Conservation (phyloP, 1,139 yeast species). For the Candida frijolesensis region DNA sequence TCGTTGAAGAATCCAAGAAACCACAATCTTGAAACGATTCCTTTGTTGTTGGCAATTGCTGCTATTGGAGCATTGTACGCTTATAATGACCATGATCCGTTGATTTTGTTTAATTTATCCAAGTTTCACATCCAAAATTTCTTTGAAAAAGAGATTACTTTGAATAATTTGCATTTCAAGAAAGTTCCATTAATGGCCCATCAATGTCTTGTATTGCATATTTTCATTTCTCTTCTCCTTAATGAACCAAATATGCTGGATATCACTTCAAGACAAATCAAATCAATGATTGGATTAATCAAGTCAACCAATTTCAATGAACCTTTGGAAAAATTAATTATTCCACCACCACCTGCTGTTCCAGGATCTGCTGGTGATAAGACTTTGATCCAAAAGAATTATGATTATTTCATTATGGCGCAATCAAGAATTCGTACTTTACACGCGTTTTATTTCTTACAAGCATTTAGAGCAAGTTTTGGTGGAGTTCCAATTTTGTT, state of each 20-base stretch:
- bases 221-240: slow-evolving; percentile 80
- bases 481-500: slow-evolving; percentile 59
- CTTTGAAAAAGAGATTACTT: slow-evolving; percentile 58
- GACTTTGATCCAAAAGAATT: slow-evolving; percentile 41
- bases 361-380: slow-evolving; percentile 16
- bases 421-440: slow-evolving; percentile 88
- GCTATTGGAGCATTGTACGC: slow-evolving; percentile 88
- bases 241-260: slow-evolving; percentile 75
- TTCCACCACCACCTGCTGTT: slow-evolving; percentile 53
- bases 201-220: slow-evolving; percentile 79
- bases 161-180: slow-evolving; percentile 52
- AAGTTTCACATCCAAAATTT: slow-evolving; percentile 76
- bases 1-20: slow-evolving; percentile 59
- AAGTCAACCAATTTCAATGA: slow-evolving; percentile 74
- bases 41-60: slow-evolving; percentile 79
- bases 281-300: slow-evolving; percentile 76
- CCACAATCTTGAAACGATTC: slow-evolving; percentile 63
- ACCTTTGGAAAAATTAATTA: slow-evolving; percentile 63
- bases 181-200: slow-evolving; percentile 86
- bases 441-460: slow-evolving; percentile 73
- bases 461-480: slow-evolving; percentile 68
- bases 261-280: slow-evolving; percentile 73
- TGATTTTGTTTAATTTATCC: slow-evolving; percentile 75
- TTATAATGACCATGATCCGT: slow-evolving; percentile 77
- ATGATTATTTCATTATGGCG: slow-evolving; percentile 74